These are phyloP conservation scores for Boletus patriciae DNA, from an alignment of 768 basidiomycete genomes.

Conservation along the genomic window DNA sequence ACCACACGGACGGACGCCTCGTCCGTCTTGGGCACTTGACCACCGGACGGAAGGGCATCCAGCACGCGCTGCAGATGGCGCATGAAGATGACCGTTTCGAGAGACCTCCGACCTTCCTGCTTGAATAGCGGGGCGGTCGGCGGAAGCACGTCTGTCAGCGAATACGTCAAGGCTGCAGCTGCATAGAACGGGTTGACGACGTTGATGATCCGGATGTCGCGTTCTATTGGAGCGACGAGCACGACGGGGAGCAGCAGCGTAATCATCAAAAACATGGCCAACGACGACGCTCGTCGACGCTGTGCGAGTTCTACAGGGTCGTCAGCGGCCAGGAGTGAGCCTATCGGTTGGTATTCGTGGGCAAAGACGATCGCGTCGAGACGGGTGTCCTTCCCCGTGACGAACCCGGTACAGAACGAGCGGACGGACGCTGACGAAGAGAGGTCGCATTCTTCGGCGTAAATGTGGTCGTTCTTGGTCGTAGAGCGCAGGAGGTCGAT, in stretches of 20 bases:
- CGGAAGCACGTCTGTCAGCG: constrained; percentile 28
- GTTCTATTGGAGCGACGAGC: constrained; percentile 80
- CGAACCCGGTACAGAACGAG: constrained; percentile 66
- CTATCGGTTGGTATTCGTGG: constrained; percentile 73
- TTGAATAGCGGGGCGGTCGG: constrained; percentile 40
- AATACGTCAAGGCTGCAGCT: constrained; percentile 58
- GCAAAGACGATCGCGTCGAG: constrained; percentile 79
- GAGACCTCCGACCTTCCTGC: constrained; percentile 63
- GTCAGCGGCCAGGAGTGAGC: constrained; percentile 40
- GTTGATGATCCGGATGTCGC: constrained; percentile 87
- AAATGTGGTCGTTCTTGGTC: constrained; percentile 75
- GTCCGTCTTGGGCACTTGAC: constrained; percentile 47
- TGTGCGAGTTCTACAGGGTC: constrained; percentile 35
- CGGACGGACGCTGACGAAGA: constrained; percentile 64
- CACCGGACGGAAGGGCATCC: constrained; percentile 71
- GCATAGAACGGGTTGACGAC: constrained; percentile 90
- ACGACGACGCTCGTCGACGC: constrained; percentile 47
- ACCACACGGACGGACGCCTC: constrained; percentile 38
- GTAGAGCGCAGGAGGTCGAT: constrained; percentile 65
- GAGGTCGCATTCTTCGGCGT: constrained; percentile 76
- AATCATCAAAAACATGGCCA: constrained; percentile 75
- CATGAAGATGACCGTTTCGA: constrained; percentile 63
- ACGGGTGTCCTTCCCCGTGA: constrained; percentile 61
- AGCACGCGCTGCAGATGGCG: constrained; percentile 83
- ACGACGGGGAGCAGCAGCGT: constrained; percentile 79